phyloP scores from a whole-genome alignment of 164 flowering plant genomes.

The Magnolia changhungtana region DNA sequence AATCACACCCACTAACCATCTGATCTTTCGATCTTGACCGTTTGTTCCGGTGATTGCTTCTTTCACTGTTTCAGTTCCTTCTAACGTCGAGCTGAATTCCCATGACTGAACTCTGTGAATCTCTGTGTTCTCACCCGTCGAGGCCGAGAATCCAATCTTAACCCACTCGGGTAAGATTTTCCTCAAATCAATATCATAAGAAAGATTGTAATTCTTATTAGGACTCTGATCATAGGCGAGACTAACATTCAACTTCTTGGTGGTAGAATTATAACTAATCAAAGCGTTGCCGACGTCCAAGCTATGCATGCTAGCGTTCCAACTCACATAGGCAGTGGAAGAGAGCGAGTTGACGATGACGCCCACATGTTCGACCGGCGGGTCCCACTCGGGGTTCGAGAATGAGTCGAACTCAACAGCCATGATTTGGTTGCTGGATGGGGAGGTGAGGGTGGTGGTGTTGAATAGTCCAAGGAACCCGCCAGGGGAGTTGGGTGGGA shows the following conservation, averaged over 20 bases:
- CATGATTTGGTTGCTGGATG: slow-evolving; percentile 16
- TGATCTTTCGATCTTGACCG: neutral
- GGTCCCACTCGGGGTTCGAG: slow-evolving; percentile 22
- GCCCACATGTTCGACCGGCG: slow-evolving; percentile 27
- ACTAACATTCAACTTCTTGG: slow-evolving; percentile 13
- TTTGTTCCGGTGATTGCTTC: neutral
- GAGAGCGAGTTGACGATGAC: slow-evolving; percentile 22
- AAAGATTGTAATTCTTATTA: slow-evolving; percentile 5
- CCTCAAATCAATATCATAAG: slow-evolving; percentile 14
- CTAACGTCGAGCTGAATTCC: slow-evolving; percentile 24
- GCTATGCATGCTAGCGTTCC: slow-evolving; percentile 15
- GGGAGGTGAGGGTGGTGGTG: slow-evolving; percentile 3
- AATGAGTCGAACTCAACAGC: slow-evolving; percentile 33
- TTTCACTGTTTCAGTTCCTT: neutral
- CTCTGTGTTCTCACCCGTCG: neutral
- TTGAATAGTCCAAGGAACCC: slow-evolving; percentile 41
- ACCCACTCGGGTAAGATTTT: slow-evolving; percentile 16
- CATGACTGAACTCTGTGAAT: slow-evolving; percentile 11
- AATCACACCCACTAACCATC: neutral
- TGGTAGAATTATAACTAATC: slow-evolving; percentile 17
- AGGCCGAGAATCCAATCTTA: slow-evolving; percentile 17
- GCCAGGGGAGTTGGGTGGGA: slow-evolving; percentile 35
- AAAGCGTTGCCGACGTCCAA: slow-evolving; percentile 7
- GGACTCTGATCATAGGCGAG: slow-evolving; percentile 13
- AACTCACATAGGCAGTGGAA: neutral